These are phyloP conservation scores for Kodamaea plutei DNA, from an alignment of 1,139 yeast genomes.

Conservation along the genomic window DNA sequence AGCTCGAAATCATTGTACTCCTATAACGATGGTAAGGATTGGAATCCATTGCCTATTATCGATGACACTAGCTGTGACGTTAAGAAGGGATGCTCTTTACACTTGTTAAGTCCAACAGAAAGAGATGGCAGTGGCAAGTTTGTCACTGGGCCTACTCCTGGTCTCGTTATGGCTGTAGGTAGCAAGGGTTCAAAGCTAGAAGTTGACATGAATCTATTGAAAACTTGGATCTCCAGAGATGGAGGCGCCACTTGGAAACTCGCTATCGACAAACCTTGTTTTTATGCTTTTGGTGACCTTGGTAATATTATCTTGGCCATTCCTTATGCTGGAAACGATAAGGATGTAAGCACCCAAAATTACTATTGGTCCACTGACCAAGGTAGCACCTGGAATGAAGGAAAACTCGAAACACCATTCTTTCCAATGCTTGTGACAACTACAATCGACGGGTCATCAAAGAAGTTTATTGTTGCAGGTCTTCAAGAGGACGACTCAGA, in stretches of 20 bases:
- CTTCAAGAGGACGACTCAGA: conserved; percentile 20
- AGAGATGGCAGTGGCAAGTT: conserved; percentile 53
- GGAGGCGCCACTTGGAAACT: conserved; percentile 73
- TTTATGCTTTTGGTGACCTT: conserved; percentile 69
- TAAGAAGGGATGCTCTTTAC: conserved; percentile 51
- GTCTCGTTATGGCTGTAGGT: conserved; percentile 63
- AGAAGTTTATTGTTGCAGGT: conserved; percentile 57
- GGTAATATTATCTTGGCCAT: conserved; percentile 73
- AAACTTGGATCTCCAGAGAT: conserved; percentile 68
- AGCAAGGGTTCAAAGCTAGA: conserved; percentile 37
- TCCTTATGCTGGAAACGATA: conserved; percentile 30
- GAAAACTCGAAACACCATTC: conserved; percentile 45
- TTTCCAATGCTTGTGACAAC: conserved; percentile 49
- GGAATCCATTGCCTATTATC: conserved; percentile 49
- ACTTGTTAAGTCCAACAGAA: conserved; percentile 48
- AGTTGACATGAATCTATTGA: conserved; percentile 22
- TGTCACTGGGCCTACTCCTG: conserved; percentile 69
- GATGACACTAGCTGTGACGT: conserved; percentile 46
- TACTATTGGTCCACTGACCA: conserved; percentile 68
- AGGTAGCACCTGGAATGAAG: conserved; percentile 60
- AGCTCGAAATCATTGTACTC: conserved; percentile 37
- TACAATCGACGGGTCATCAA: conserved; percentile 72
- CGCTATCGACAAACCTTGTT: conserved; percentile 51
- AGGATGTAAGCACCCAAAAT: conserved; percentile 17
- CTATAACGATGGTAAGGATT: conserved; percentile 61